Conservation (phyloP, 2,329 filamentous ascomycete species). For the Aspergillus pseudoterreus region DNA sequence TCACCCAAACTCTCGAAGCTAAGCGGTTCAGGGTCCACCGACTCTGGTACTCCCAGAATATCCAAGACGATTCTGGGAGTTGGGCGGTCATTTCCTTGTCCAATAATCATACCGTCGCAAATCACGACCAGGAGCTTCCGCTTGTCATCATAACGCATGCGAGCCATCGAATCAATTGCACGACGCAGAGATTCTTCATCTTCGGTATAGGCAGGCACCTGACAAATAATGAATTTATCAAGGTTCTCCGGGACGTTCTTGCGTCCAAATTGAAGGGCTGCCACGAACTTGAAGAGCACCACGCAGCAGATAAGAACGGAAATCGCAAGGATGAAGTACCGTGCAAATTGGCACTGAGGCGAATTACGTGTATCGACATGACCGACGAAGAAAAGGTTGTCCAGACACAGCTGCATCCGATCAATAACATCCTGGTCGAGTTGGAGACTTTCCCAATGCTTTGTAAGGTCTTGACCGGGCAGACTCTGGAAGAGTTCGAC, state of each 20-base stretch:
- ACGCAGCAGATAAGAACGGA: slow-evolving; percentile 75
- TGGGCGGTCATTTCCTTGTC: slow-evolving; percentile 93
- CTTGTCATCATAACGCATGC: slow-evolving; percentile 98
- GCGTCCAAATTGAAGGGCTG: slow-evolving; percentile 85
- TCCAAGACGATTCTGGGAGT: slow-evolving; percentile 95
- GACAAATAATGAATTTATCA: slow-evolving; percentile 97
- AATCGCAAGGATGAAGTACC: slow-evolving; percentile 83
- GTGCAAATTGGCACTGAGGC: slow-evolving; percentile 75
- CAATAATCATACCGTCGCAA: slow-evolving; percentile 99
- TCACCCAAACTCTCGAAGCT: slow-evolving; percentile 97
- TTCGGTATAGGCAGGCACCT: slow-evolving; percentile 96
- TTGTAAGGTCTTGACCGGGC: slow-evolving; percentile 75
- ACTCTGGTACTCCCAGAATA: slow-evolving; percentile 91
- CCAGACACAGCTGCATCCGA: slow-evolving; percentile 76
- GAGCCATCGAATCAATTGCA: slow-evolving; percentile 91
- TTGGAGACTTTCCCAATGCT: slow-evolving; percentile 71
- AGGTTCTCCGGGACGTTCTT: slow-evolving; percentile 93
- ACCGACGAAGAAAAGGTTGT: slow-evolving; percentile 93
- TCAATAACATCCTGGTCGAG: slow-evolving; percentile 55
- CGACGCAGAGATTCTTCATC: slow-evolving; percentile 95
- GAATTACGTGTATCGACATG: slow-evolving; percentile 90
- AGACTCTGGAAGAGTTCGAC: slow-evolving; percentile 72
- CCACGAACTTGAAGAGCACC: slow-evolving; percentile 94
- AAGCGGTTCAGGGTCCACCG: slow-evolving; percentile 88
- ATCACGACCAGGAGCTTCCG: slow-evolving; percentile 89